Conservation (phyloP, 179 eudicot genomes). For the Actinidia polygama region DNA sequence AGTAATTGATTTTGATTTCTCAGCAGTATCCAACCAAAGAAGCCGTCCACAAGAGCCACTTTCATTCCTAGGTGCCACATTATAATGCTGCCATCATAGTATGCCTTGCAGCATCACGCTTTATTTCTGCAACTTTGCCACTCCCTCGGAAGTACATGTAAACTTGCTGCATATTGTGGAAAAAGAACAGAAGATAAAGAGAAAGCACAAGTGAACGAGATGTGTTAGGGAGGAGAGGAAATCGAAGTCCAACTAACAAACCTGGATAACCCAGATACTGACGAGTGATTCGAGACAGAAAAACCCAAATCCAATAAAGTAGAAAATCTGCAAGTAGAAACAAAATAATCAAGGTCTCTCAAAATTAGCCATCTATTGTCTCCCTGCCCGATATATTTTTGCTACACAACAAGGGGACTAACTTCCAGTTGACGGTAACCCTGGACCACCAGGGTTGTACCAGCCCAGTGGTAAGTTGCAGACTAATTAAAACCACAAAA, state of each 20-base stretch:
- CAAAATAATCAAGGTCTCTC: neutral
- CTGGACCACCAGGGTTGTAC: neutral
- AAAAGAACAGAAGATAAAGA: neutral
- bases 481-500: constrained; percentile 7
- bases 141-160: constrained; percentile 39
- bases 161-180: constrained; percentile 30
- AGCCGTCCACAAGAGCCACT: neutral
- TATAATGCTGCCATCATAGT: constrained; percentile 27
- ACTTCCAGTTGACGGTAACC: neutral
- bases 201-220: neutral
- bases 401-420: neutral
- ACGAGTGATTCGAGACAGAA: constrained; percentile 55
- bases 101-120: constrained; percentile 30
- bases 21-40: constrained; percentile 15
- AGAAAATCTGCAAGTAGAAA: constrained; percentile 46
- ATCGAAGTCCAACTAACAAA: constrained; percentile 18
- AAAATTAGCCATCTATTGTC: neutral
- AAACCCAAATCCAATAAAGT: constrained; percentile 51
- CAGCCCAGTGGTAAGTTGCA: neutral
- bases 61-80: neutral
- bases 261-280: constrained; percentile 71
- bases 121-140: constrained; percentile 37
- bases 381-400: neutral
- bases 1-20: neutral
- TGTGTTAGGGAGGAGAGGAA: neutral